Conservation (phyloP, 805 yeast genomes). For the Jamesozyma hellenica region DNA sequence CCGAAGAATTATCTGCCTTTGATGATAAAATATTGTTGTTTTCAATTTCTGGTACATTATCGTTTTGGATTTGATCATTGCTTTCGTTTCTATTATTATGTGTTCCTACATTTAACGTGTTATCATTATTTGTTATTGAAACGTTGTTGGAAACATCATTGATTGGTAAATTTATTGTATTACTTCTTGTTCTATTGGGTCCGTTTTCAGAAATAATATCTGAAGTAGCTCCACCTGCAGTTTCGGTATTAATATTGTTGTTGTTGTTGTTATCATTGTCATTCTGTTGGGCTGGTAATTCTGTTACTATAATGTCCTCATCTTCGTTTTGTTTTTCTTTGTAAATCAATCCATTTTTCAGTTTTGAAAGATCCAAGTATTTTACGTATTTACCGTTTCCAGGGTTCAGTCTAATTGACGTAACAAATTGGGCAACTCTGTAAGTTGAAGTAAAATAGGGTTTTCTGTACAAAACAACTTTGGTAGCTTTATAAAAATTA, state of each 20-base stretch:
- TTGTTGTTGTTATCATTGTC: neutral
- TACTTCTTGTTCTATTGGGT: neutral
- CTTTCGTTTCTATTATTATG: neutral
- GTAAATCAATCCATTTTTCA: conserved; percentile 32
- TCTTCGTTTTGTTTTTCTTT: conserved; percentile 12
- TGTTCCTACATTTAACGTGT: too few species aligned
- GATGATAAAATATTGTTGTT: too few species aligned
- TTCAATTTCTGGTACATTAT: neutral
- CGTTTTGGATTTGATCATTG: neutral
- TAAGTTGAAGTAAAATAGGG: conserved; percentile 61
- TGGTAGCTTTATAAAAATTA: conserved; percentile 41
- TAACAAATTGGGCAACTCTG: conserved; percentile 69
- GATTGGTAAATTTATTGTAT: neutral
- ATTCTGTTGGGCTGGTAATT: neutral
- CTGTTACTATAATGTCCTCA: neutral
- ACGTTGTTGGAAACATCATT: neutral
- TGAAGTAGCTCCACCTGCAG: neutral
- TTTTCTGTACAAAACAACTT: conserved; percentile 42
- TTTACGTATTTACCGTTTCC: conserved; percentile 48
- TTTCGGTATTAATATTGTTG: neutral
- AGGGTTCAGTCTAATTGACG: conserved; percentile 49
- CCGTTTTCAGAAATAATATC: too few species aligned
- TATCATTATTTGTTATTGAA: neutral
- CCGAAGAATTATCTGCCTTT: neutral
- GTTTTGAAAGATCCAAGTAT: conserved; percentile 46